A percentile compares a stretch with the other conserved stretches of the same genome.
Evolutionary conservation across 2,329 filamentous ascomycete species (phyloP).

Genomic region (Trichoderma atrobrunneum): DNA sequence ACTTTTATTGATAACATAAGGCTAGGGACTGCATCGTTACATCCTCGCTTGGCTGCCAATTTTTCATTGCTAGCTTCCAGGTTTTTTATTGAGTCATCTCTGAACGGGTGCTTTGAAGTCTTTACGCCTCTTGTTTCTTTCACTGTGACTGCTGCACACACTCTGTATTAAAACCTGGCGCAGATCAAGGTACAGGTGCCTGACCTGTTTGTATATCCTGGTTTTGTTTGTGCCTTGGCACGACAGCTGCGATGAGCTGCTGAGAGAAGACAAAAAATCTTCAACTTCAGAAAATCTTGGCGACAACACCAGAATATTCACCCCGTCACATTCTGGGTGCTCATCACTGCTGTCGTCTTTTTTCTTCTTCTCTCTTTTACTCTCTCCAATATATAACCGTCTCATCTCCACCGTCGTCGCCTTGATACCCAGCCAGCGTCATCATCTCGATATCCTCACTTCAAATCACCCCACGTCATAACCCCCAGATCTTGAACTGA

Average conservation of each 20-base stretch:
- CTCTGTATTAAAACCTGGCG: too few relatives aligned
- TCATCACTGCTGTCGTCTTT: background rate
- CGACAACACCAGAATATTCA: background rate
- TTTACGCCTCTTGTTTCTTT: background rate
- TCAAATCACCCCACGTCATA: background rate
- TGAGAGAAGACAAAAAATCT: background rate
- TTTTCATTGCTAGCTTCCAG: background rate
- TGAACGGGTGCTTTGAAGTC: background rate
- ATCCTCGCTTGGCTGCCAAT: background rate
- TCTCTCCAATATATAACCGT: background rate
- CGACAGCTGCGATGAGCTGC: background rate
- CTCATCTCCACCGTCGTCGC: background rate
- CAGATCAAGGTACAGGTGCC: too few relatives aligned
- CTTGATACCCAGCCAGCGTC: background rate
- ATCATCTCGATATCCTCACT: background rate
- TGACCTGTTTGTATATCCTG: background rate
- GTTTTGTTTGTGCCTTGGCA: background rate
- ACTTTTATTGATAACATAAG: background rate
- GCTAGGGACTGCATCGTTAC: background rate
- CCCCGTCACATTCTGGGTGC: background rate
- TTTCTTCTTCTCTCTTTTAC: background rate
- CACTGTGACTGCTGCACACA: background rate
- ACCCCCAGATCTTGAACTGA: background rate
- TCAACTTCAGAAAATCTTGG: background rate
- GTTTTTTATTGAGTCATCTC: background rate